phyloP scores from a whole-genome alignment of 495 filamentous ascomycete genomes.

The Saxispiralis lemnorum region DNA sequence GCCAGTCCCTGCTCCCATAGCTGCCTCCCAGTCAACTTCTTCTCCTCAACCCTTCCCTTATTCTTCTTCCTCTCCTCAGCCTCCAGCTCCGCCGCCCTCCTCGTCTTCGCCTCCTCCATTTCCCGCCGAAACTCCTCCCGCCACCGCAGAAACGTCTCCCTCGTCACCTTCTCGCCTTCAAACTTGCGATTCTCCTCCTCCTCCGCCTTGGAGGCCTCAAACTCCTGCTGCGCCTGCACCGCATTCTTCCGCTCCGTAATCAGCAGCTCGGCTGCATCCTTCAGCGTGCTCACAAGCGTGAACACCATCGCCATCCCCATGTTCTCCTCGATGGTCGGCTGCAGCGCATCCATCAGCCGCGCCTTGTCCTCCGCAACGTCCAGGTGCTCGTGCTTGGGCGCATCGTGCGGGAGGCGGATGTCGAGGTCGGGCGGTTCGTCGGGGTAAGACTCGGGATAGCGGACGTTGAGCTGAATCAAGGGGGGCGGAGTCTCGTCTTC shows the following conservation, averaged over 20 bases:
- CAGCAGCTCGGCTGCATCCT: slow-evolving; percentile 70
- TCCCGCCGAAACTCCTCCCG: slow-evolving; percentile 59
- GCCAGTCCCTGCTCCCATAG: slow-evolving; percentile 71
- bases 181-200: slow-evolving; percentile 93
- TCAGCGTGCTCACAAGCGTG: slow-evolving; percentile 67
- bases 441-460: slow-evolving; percentile 74
- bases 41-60: slow-evolving; percentile 44
- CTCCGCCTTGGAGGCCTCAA: slow-evolving; percentile 51
- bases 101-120: slow-evolving; percentile 49
- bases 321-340: slow-evolving; percentile 65
- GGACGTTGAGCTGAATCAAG: slow-evolving; percentile 56
- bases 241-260: slow-evolving; percentile 50
- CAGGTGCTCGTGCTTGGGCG: slow-evolving; percentile 44
- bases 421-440: slow-evolving; percentile 67
- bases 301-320: slow-evolving; percentile 98
- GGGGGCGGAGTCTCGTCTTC: slow-evolving; percentile 35
- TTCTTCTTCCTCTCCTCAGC: slow-evolving; percentile 57
- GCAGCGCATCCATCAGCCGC: slow-evolving; percentile 47
- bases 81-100: slow-evolving; percentile 49
- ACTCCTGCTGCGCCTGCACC: slow-evolving; percentile 43
- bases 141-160: slow-evolving; percentile 73
- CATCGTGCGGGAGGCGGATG: slow-evolving; percentile 51
- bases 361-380: slow-evolving; percentile 51
- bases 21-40: slow-evolving; percentile 60
- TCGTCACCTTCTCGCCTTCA: slow-evolving; percentile 70